A percentile compares a stretch with the other conserved stretches of the same genome.
Conservation (phyloP, 2,329 filamentous ascomycete genomes). For the Xylariaceae sp. region DNA sequence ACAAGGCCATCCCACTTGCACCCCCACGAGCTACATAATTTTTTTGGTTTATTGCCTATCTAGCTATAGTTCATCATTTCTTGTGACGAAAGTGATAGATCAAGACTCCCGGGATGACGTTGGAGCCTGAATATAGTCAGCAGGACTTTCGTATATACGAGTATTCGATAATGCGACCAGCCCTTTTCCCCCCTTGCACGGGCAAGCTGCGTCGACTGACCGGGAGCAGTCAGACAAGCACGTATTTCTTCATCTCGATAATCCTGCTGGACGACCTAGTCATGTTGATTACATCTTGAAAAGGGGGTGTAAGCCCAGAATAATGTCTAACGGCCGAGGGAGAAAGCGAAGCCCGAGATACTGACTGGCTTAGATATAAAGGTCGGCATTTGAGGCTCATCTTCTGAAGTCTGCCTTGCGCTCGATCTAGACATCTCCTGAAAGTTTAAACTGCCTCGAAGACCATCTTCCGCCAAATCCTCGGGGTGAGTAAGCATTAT, state of each 20-base stretch:
- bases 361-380: too few relatives aligned
- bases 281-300: conserved; percentile 7
- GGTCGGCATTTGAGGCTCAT: too few relatives aligned
- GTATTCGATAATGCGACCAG: conserved; percentile 20
- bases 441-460: too few relatives aligned
- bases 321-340: background rate
- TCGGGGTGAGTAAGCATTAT: too few relatives aligned
- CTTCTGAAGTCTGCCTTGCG: too few relatives aligned
- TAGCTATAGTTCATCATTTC: conserved; percentile 18
- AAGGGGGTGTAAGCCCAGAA: conserved; percentile 1
- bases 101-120: background rate
- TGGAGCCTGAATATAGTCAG: background rate
- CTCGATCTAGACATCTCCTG: too few relatives aligned
- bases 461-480: too few relatives aligned
- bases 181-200: conserved; percentile 14
- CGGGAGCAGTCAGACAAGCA: conserved; percentile 8
- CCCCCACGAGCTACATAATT: too few relatives aligned
- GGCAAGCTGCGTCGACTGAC: conserved; percentile 26
- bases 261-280: background rate
- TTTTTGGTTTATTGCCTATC: too few relatives aligned
- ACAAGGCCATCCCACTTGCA: too few relatives aligned
- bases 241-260: conserved; percentile 3
- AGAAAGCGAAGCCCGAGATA: too few relatives aligned
- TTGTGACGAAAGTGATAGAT: too few relatives aligned
- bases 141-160: background rate